Evolutionary conservation across 345 rosid species (phyloP).

Genomic region (Gynandropsis gynandra): DNA sequence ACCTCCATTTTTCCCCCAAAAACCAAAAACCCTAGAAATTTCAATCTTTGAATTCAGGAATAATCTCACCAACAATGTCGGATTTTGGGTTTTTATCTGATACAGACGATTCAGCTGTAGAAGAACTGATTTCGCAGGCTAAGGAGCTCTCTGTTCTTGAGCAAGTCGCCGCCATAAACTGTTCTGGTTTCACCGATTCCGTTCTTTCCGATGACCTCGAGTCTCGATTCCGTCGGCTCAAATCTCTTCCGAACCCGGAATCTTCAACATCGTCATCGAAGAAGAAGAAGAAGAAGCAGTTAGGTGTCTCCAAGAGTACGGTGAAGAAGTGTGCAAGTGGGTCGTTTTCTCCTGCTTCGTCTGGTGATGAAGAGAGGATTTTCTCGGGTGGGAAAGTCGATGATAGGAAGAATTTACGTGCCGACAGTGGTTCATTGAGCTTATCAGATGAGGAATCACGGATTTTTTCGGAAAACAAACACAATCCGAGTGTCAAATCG

Average conservation of each 20-base stretch:
- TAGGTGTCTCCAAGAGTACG: conserved; percentile 24
- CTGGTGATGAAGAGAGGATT: conserved; percentile 5
- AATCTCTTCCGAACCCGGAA: conserved; percentile 33
- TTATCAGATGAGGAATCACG: conserved; percentile 21
- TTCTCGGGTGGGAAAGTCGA: conserved; percentile 20
- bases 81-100: conserved; percentile 59
- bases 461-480: not conserved
- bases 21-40: conserved; percentile 13
- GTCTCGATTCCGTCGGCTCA: conserved; percentile 66
- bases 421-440: not conserved
- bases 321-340: not conserved
- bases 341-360: not conserved
- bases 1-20: not conserved
- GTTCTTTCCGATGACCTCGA: conserved; percentile 65
- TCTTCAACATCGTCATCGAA: not conserved
- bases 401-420: not conserved
- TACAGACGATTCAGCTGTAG: conserved; percentile 72
- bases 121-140: conserved; percentile 59
- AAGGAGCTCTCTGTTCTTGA: conserved; percentile 68
- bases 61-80: conserved; percentile 34
- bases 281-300: not conserved
- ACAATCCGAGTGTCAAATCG: conserved; percentile 19
- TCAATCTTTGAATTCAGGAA: not conserved
- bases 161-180: conserved; percentile 65
- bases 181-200: conserved; percentile 46